These are phyloP conservation scores for Durio zibethinus DNA, from an alignment of 345 rosid species.

Conservation along the genomic window DNA sequence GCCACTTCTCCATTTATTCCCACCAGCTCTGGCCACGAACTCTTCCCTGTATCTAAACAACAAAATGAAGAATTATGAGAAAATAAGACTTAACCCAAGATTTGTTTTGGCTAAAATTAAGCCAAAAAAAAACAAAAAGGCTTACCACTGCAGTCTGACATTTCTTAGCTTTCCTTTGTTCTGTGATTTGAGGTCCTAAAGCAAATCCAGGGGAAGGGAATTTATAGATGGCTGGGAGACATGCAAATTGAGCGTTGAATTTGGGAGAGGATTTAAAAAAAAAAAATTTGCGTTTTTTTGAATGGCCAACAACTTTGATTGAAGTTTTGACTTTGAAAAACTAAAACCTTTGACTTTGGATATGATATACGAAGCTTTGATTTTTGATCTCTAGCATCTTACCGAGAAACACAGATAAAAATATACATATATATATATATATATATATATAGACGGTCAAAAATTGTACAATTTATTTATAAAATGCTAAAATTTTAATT, in stretches of 20 bases:
- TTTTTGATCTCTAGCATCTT: neutral
- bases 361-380: neutral
- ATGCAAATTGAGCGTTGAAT: neutral
- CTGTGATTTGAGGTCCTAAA: neutral
- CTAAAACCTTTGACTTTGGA: no score
- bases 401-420: neutral
- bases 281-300: no score
- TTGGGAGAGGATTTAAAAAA: neutral
- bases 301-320: neutral
- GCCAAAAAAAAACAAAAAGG: no score
- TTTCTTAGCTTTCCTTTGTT: neutral
- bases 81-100: neutral
- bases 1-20: constrained; percentile 38
- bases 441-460: no score
- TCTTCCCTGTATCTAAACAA: constrained; percentile 20
- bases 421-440: no score
- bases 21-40: constrained; percentile 43
- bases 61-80: neutral
- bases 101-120: neutral
- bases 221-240: neutral
- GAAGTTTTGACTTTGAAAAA: neutral
- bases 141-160: neutral
- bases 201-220: neutral
- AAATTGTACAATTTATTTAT: no score
- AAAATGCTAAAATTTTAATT: no score